These are phyloP conservation scores for Colletotrichum sp. DNA, from an alignment of 2,329 filamentous ascomycete genomes.

Conservation along the genomic window DNA sequence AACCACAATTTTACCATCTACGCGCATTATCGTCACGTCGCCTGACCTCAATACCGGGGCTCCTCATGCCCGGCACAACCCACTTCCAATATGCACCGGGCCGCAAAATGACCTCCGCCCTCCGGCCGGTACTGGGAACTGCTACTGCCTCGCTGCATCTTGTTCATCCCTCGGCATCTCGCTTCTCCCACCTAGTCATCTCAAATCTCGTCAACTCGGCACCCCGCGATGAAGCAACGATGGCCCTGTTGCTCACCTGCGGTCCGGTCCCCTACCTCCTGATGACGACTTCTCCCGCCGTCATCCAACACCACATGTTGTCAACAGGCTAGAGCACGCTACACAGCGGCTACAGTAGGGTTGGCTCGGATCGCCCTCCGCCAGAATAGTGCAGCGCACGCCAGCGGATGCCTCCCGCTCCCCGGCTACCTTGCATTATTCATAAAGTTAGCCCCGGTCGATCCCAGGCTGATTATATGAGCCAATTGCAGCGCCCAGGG, in stretches of 20 bases:
- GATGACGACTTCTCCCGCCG: background rate
- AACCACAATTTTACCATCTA: background rate
- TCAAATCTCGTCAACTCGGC: background rate
- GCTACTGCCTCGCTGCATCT: background rate
- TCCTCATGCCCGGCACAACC: background rate
- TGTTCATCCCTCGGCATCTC: background rate
- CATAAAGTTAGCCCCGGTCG: conserved; percentile 7
- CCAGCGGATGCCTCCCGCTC: conserved; percentile 8
- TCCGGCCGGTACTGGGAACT: background rate
- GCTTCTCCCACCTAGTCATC: background rate
- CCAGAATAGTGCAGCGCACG: background rate
- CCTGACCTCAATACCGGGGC: background rate
- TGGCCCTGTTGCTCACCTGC: background rate
- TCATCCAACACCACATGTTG: background rate
- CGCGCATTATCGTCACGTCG: background rate
- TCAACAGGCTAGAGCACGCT: background rate
- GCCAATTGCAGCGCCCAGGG: background rate
- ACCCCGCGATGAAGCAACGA: background rate
- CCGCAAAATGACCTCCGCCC: background rate
- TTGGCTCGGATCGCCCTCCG: conserved; percentile 15
- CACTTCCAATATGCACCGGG: background rate
- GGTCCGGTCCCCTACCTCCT: background rate
- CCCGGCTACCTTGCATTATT: background rate
- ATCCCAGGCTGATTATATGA: conserved; percentile 3
- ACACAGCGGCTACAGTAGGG: background rate